Evolutionary conservation across 2,329 filamentous ascomycete species (phyloP), one percentile per base, ranked within the genome.

Genomic region (Sclerotinia sclerotiorum): DNA sequence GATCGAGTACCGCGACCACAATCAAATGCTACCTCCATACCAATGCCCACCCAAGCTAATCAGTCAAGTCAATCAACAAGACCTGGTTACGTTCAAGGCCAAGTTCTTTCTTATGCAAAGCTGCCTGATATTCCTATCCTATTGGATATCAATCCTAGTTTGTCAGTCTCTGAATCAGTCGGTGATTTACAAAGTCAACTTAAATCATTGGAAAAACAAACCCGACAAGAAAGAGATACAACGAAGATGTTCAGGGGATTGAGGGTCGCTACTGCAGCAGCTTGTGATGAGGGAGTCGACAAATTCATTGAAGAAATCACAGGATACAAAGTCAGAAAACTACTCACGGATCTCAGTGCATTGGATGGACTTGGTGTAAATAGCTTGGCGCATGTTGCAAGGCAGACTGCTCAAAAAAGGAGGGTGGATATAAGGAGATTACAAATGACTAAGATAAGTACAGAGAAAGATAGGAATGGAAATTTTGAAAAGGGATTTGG

Each of bases 251-350:
- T 87, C 61, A 80, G 81, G 63, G 86, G 85, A 0, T 77, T 88
- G 15, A 83, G 84, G 69, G 81, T 87, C 51, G 85, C 84, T 6
- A 81, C 84, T 42, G 83, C 83, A 6, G 86, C 85, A 15, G 85
- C 85, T 5, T 86, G 84, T 62, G 82, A 87, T 67, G 81, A 84
- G 67, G 78, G 81, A 48, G 80, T 87, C 2, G 84, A 88, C 73
- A 80, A 80, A 0, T 82, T 82, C 75, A 83, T 88, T 66, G 78
- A 81, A 39, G 77, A 82, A 29, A 81, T 81, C 70, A 87, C 84
- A 0, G 86, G 86, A 0, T 73, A 85, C 32, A 79, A 83, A 19
- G 81, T 87, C 57, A 81, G 86, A 46, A 81, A 81, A 8, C 86
- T 88, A 70, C 75, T 88, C 21, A 84, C 84, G 5, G 84, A 86